These are phyloP conservation scores for Sedum album DNA, from an alignment of 164 flowering plant species.

Conservation along the genomic window DNA sequence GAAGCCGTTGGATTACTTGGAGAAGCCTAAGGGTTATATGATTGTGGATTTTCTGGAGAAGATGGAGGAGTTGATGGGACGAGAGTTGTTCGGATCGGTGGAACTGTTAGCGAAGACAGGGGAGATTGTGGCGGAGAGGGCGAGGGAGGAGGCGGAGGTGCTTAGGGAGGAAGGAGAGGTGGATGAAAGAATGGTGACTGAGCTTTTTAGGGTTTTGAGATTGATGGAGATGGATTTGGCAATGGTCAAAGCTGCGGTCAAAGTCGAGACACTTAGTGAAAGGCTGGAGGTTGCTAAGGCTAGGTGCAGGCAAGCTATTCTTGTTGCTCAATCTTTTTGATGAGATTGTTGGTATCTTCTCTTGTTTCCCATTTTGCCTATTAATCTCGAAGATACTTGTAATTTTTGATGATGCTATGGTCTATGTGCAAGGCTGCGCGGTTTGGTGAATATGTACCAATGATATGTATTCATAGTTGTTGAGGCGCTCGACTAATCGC, in stretches of 20 bases:
- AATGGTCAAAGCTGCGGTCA: constrained; percentile 80
- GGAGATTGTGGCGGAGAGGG: constrained; percentile 72
- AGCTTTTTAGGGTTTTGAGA: constrained; percentile 62
- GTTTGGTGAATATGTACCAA: no score
- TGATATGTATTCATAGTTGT: no score
- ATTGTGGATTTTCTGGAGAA: constrained; percentile 72
- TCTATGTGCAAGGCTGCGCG: no score
- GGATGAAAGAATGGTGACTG: constrained; percentile 78
- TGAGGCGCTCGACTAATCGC: no score
- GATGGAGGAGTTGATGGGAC: constrained; percentile 53
- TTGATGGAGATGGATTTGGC: constrained; percentile 87
- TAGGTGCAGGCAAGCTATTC: constrained; percentile 87
- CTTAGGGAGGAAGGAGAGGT: constrained; percentile 73
- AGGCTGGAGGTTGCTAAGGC: constrained; percentile 75
- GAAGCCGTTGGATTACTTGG: constrained; percentile 37
- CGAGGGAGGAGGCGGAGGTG: constrained; percentile 78
- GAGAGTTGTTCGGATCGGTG: constrained; percentile 46
- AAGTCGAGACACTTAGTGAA: constrained; percentile 63
- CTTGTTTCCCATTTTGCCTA: no score
- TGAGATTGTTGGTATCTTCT: neutral
- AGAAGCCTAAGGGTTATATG: constrained; percentile 68
- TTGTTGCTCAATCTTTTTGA: constrained; percentile 81
- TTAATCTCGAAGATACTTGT: no score
- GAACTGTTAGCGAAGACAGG: constrained; percentile 65
- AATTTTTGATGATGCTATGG: no score